A percentile compares a stretch with the other conserved stretches of the same genome.
Evolutionary conservation across 2,329 filamentous ascomycete genomes (phyloP).

Genomic region (Madurella fahalii): DNA sequence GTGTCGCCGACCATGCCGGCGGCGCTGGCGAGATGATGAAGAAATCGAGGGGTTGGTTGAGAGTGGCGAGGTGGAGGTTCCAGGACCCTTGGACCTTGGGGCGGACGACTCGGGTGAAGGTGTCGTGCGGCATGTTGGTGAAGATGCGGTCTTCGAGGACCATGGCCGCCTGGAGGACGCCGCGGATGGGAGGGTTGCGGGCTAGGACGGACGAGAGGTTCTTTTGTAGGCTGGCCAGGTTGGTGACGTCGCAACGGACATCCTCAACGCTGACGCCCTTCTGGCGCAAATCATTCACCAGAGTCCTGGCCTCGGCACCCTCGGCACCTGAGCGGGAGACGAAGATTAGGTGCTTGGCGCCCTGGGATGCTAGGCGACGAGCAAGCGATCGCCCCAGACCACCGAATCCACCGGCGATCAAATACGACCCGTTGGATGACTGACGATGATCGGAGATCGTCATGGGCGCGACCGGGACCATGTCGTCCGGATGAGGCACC

Average conservation of each 20-base stretch:
- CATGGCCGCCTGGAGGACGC: conserved; percentile 27
- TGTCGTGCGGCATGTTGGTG: conserved; percentile 9
- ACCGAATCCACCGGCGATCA: conserved; percentile 37
- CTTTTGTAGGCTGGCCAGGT: not conserved
- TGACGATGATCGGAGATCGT: not conserved
- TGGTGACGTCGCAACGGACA: conserved; percentile 4
- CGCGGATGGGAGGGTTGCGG: conserved; percentile 20
- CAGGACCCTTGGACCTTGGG: conserved; percentile 12
- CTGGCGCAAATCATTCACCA: too few species aligned
- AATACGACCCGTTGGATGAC: conserved; percentile 28
- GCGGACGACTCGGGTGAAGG: conserved; percentile 1
- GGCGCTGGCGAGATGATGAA: conserved; percentile 10
- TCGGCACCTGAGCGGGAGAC: conserved; percentile 29
- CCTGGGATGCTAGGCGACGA: conserved; percentile 34
- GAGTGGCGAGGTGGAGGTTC: conserved; percentile 11
- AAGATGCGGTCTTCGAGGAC: conserved; percentile 18
- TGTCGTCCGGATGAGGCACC: conserved; percentile 13
- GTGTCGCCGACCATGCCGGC: conserved; percentile 6
- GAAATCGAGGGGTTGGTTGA: conserved; percentile 8
- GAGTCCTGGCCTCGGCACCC: too few species aligned
- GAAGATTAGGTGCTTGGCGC: conserved; percentile 37
- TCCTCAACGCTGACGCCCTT: not conserved
- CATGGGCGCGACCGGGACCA: not conserved
- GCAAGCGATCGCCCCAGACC: conserved; percentile 36
- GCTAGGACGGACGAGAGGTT: not conserved